These are phyloP conservation scores for Daldinia loculata DNA, from an alignment of 495 filamentous ascomycete species.

Conservation along the genomic window DNA sequence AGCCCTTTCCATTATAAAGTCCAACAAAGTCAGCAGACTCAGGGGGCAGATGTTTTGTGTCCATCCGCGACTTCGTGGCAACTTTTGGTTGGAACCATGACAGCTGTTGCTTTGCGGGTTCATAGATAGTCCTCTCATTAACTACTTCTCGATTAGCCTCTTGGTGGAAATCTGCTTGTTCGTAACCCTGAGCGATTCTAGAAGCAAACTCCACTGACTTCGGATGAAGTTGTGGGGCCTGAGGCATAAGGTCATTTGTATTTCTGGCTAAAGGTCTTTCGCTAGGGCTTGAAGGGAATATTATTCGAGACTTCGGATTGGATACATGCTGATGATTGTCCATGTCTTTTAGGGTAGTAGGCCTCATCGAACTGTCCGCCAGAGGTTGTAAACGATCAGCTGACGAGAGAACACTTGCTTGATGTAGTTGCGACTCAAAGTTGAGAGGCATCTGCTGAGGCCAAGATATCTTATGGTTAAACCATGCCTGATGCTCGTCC, in stretches of 20 bases:
- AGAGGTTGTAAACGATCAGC: neutral
- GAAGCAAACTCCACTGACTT: slow-evolving; percentile 28
- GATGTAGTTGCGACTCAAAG: neutral
- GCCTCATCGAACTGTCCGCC: neutral
- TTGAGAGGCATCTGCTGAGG: slow-evolving; percentile 1
- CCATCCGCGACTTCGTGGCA: neutral
- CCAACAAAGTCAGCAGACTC: neutral
- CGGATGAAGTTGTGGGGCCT: slow-evolving; percentile 13
- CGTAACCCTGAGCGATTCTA: slow-evolving; percentile 19
- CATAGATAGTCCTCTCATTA: neutral
- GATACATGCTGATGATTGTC: neutral
- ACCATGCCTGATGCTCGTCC: neutral
- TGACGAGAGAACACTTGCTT: neutral
- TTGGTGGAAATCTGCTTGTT: neutral
- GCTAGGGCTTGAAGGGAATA: slow-evolving; percentile 10
- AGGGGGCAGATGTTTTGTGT: neutral
- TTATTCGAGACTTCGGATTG: neutral
- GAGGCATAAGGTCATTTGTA: neutral
- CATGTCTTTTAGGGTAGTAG: neutral
- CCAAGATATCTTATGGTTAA: neutral
- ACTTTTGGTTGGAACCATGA: slow-evolving; percentile 3
- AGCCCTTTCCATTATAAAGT: neutral
- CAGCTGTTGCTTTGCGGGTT: neutral
- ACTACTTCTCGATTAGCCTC: neutral
- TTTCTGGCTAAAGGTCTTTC: neutral